A percentile compares a stretch with the other conserved stretches of the same genome.
phyloP scores from a whole-genome alignment of 768 basidiomycete species.

The Phaeolepiota aurea region DNA sequence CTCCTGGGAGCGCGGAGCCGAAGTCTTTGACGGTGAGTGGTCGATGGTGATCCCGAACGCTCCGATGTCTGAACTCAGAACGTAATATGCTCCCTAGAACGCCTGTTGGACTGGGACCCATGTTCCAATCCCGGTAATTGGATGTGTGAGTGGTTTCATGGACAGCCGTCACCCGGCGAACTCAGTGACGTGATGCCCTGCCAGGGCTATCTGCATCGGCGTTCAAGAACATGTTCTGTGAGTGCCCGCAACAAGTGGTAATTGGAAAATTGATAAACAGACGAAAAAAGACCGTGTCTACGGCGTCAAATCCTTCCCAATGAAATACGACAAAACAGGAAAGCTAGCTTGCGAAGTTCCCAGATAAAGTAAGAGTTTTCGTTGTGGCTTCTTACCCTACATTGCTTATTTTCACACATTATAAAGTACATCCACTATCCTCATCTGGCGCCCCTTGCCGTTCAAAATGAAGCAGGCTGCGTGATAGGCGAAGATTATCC shows the following conservation, averaged over 20 bases:
- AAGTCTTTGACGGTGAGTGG: constrained; percentile 9
- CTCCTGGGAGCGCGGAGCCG: constrained; percentile 12
- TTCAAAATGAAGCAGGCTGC: constrained; percentile 5
- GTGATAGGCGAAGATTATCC: constrained; percentile 7
- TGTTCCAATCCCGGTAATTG: constrained; percentile 9
- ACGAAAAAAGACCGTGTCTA: constrained; percentile 6
- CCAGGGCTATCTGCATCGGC: constrained; percentile 8
- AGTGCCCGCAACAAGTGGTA: background rate
- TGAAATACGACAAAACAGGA: constrained; percentile 8
- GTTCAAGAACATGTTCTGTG: constrained; percentile 7
- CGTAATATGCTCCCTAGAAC: constrained; percentile 3
- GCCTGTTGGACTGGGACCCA: constrained; percentile 5
- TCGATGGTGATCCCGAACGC: background rate
- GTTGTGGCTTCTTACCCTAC: background rate
- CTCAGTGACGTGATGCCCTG: constrained; percentile 1
- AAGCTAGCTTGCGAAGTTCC: constrained; percentile 6
- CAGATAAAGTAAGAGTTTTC: constrained; percentile 6
- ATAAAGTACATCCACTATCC: constrained; percentile 6
- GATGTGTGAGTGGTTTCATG: constrained; percentile 5
- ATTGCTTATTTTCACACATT: background rate
- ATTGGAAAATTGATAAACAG: no score
- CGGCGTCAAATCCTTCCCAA: constrained; percentile 7
- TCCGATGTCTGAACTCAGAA: background rate
- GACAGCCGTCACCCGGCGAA: background rate
- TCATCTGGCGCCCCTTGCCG: constrained; percentile 3